Evolutionary conservation across 306 rosid genomes (phyloP), one percentile per base, ranked within the genome.

Genomic region (Glycyrrhiza uralensis): DNA sequence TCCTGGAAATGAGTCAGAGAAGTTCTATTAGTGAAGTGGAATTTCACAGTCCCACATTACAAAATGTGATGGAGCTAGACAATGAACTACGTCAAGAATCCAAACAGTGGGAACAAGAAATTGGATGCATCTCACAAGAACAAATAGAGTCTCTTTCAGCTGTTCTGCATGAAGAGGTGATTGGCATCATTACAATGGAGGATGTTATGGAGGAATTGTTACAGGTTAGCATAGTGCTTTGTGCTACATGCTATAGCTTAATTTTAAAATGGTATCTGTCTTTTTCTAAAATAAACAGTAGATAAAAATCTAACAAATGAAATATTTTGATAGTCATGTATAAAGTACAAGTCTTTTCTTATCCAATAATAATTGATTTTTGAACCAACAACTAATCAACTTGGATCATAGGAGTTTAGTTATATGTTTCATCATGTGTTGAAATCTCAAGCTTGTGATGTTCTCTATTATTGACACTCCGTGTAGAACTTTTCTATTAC

Each of bases 101-200:
- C 36, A 79, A 36, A 13, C 41, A 32, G 15, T 67, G 59, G 62
- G 74, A 75, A 18, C 49, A 52, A 19, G 77, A 79, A 47, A 55
- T 19, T 44, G 61, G 38, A 62, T 71, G 49, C 24, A 15, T 71
- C 46, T 64, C 86, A 1, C 54, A 45, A 46, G 84, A 56, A 77
- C 81, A 54, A 65, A 23, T 69, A 51, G 86, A 66, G 30, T 60
- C 83, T n/a, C 76, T 79, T 68, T 60, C 81, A 33, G 61, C 52
- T 55, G 57, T 39, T 77, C 23, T 22, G n/a, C 83, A 82, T 61
- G 95, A 86, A 41, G 96, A 85, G 44, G 86, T 81, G 10, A 66
- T 87, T 38, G 96, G 98, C 9, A 87, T 93, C 78, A 87, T 93
- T 44, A 90, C 96, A 8, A 81, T 90, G 86, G 98, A 93, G 76